Evolutionary conservation across 116 monocot species (phyloP).

Genomic region (Trichopus zeylanicus): DNA sequence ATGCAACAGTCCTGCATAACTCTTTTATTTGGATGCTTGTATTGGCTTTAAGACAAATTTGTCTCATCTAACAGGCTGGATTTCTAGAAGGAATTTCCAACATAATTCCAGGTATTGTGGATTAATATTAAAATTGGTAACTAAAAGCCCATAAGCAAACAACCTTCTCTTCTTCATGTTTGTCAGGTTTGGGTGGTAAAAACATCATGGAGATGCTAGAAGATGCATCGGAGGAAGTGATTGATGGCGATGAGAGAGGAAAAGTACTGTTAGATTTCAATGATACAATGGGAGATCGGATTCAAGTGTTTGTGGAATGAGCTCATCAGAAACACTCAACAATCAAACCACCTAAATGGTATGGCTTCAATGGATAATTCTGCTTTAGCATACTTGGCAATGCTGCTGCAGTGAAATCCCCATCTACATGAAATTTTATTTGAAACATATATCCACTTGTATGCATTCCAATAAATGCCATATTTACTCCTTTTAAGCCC

Average conservation of each 20-base stretch:
- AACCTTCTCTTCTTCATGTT: constrained; percentile 10
- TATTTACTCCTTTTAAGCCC: too few species aligned
- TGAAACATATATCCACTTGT: too few species aligned
- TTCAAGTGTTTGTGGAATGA: constrained; percentile 86
- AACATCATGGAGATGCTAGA: constrained; percentile 68
- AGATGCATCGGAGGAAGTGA: constrained; percentile 26
- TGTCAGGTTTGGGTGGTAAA: constrained; percentile 57
- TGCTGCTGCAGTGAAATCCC: too few species aligned
- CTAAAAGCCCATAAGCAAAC: too few species aligned
- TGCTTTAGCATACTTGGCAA: too few species aligned
- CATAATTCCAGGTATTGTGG: constrained; percentile 45
- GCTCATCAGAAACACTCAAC: too few species aligned
- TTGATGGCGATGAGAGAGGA: constrained; percentile 35
- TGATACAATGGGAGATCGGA: constrained; percentile 77
- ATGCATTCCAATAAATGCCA: too few species aligned
- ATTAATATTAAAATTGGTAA: not conserved
- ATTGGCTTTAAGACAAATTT: not conserved
- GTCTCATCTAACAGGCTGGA: constrained; percentile 21
- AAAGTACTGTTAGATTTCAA: constrained; percentile 67
- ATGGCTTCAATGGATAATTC: too few species aligned
- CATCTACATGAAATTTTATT: too few species aligned
- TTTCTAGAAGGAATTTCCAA: constrained; percentile 43
- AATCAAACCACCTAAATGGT: too few species aligned
- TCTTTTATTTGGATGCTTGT: not conserved
- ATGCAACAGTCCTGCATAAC: not conserved